Evolutionary conservation across 2,329 filamentous ascomycete species (phyloP).

Genomic region (Davidsoniella neocaledoniae): DNA sequence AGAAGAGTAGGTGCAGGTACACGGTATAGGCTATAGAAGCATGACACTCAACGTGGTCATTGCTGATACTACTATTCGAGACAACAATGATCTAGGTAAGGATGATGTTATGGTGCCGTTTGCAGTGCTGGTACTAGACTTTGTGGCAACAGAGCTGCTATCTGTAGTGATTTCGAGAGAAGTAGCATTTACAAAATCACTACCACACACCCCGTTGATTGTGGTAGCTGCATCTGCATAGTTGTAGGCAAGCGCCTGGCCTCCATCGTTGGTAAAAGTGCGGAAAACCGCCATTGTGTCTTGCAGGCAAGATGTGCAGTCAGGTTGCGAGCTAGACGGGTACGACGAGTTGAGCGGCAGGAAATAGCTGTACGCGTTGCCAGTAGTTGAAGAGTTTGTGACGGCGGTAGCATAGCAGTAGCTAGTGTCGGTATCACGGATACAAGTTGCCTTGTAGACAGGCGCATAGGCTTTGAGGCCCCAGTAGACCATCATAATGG

Average conservation of each 20-base stretch:
- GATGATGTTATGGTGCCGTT: background rate
- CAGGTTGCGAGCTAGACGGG: conserved; percentile 49
- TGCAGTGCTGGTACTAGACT: background rate
- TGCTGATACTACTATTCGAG: background rate
- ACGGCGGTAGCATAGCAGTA: conserved; percentile 78
- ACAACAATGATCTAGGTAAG: too few species aligned
- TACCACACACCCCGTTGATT: conserved; percentile 50
- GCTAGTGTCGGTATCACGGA: conserved; percentile 46
- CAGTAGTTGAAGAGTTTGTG: conserved; percentile 52
- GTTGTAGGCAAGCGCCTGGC: conserved; percentile 47
- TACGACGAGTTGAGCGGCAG: conserved; percentile 61
- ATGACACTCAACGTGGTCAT: background rate
- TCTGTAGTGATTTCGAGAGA: conserved; percentile 20
- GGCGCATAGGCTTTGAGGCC: conserved; percentile 63
- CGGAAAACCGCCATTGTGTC: conserved; percentile 73
- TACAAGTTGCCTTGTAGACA: conserved; percentile 66
- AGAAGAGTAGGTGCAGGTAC: too few species aligned
- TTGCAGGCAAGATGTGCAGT: conserved; percentile 59
- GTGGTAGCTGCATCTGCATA: conserved; percentile 57
- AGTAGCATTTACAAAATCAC: conserved; percentile 39
- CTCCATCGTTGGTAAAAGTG: conserved; percentile 45
- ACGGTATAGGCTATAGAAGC: background rate
- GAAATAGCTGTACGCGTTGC: conserved; percentile 70
- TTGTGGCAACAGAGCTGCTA: conserved; percentile 13
- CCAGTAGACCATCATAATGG: conserved; percentile 57